These are phyloP conservation scores for Capronia coronata DNA, from an alignment of 2,329 filamentous ascomycete genomes.

Conservation along the genomic window DNA sequence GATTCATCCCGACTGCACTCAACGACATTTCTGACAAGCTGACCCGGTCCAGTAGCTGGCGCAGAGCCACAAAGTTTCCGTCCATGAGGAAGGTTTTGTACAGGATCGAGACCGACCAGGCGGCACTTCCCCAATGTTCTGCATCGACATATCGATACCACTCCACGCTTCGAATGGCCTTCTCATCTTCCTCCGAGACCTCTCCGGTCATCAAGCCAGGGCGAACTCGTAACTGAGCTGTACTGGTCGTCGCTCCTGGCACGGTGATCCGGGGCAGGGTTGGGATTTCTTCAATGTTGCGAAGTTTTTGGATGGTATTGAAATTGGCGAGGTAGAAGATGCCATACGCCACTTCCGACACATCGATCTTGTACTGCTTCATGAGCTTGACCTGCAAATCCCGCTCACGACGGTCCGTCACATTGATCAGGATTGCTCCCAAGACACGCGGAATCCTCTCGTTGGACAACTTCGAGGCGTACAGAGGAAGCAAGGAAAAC, in stretches of 20 bases:
- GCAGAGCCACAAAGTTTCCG: constrained; percentile 49
- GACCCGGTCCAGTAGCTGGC: constrained; percentile 48
- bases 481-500: constrained; percentile 75
- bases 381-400: constrained; percentile 66
- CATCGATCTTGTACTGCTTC: constrained; percentile 65
- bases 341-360: constrained; percentile 62
- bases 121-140: constrained; percentile 61
- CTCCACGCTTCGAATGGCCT: constrained; percentile 72
- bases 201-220: constrained; percentile 64
- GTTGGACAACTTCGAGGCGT: constrained; percentile 67
- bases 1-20: constrained; percentile 37
- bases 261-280: constrained; percentile 20
- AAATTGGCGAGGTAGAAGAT: constrained; percentile 49
- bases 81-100: constrained; percentile 79
- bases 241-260: constrained; percentile 18
- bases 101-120: constrained; percentile 61
- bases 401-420: constrained; percentile 61
- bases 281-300: not conserved
- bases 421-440: constrained; percentile 67
- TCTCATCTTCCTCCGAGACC: constrained; percentile 55
- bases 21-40: constrained; percentile 44
- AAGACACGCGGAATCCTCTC: constrained; percentile 61
- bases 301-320: constrained; percentile 33
- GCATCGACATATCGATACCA: constrained; percentile 74
- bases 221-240: constrained; percentile 47